Conservation (phyloP, 2,329 filamentous ascomycete genomes). For the Monosporascus sp. region DNA sequence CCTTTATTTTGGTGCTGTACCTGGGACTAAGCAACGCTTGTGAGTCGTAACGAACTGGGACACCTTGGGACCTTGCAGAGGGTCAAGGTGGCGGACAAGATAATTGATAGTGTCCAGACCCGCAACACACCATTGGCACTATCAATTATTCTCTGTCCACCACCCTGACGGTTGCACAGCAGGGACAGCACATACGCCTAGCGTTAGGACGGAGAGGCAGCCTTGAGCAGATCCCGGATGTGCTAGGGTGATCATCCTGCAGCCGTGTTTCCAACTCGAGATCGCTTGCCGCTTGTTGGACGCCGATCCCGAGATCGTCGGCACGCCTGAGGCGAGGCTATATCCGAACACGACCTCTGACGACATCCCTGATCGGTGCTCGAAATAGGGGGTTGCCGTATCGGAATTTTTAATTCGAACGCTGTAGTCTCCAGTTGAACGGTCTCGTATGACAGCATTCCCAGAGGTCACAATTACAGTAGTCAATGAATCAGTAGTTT, state of each 20-base stretch:
- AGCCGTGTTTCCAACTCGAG: too few relatives aligned
- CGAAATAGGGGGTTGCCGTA: background rate
- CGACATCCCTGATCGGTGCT: background rate
- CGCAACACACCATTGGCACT: too few relatives aligned
- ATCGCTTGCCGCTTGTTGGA: background rate
- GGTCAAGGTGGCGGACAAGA: too few relatives aligned
- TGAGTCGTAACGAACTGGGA: background rate
- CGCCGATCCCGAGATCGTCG: background rate
- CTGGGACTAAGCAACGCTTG: background rate
- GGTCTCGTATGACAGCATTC: background rate
- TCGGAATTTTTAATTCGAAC: background rate
- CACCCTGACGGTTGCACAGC: too few relatives aligned
- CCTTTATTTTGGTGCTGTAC: background rate
- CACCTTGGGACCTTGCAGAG: too few relatives aligned
- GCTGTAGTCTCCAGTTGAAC: background rate
- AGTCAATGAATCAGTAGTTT: background rate
- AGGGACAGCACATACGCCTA: too few relatives aligned
- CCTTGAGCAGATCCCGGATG: too few relatives aligned
- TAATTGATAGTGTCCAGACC: too few relatives aligned
- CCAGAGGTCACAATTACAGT: background rate
- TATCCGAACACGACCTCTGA: background rate
- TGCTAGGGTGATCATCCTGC: too few relatives aligned
- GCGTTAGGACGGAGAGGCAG: too few relatives aligned
- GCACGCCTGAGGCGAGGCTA: background rate
- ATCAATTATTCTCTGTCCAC: too few relatives aligned